These are phyloP conservation scores for Lichina pygmaea DNA, from an alignment of 495 filamentous ascomycete species.

Conservation along the genomic window DNA sequence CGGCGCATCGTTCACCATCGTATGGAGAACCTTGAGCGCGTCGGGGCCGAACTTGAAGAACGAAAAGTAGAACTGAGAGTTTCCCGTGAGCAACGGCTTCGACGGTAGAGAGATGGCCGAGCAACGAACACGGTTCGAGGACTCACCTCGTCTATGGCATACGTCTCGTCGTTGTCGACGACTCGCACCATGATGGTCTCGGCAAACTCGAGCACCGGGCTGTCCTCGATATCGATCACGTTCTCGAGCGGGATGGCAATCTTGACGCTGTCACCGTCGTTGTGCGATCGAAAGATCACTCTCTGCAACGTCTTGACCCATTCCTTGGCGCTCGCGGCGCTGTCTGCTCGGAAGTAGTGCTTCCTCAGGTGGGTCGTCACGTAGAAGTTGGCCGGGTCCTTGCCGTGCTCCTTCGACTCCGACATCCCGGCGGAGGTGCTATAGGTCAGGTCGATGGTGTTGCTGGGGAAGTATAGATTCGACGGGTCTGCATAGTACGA, in stretches of 20 bases:
- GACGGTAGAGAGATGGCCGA: background rate
- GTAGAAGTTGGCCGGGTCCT: constrained; percentile 44
- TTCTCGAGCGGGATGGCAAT: constrained; percentile 74
- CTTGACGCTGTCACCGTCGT: constrained; percentile 93
- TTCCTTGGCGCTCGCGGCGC: constrained; percentile 67
- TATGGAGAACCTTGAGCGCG: constrained; percentile 51
- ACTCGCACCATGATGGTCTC: constrained; percentile 87
- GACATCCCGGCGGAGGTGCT: constrained; percentile 57
- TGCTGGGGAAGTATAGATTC: constrained; percentile 74
- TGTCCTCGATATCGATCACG: constrained; percentile 80
- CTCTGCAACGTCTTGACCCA: constrained; percentile 90
- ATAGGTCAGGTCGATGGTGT: constrained; percentile 79
- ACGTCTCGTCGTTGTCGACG: constrained; percentile 77
- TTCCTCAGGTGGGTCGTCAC: constrained; percentile 61
- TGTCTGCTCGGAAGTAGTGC: constrained; percentile 80
- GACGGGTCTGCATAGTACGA: constrained; percentile 74
- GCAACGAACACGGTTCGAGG: background rate
- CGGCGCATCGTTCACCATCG: constrained; percentile 39
- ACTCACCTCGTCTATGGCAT: constrained; percentile 76
- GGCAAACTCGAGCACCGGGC: constrained; percentile 70
- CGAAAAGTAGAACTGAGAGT: constrained; percentile 75
- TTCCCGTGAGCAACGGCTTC: constrained; percentile 7
- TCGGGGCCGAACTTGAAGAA: constrained; percentile 79
- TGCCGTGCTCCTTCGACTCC: constrained; percentile 39
- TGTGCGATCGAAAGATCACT: constrained; percentile 85